Base-by-base conservation (phyloP, 208 protist species). In the Kentomonas sorsogonicus region DNA sequence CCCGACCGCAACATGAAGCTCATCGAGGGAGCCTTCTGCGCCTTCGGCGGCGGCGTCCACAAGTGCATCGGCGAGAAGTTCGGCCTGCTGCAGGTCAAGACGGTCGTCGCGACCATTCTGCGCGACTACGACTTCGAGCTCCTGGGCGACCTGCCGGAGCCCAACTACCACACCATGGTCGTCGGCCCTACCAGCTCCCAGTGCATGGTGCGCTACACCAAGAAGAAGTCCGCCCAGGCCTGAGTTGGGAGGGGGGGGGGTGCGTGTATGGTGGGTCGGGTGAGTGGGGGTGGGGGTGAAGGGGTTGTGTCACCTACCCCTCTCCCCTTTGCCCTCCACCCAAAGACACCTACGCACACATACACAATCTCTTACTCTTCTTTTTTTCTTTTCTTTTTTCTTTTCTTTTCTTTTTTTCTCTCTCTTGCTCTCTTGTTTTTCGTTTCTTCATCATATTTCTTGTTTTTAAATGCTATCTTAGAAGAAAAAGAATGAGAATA, bases 31-130 rank as follows among this genome's bases (percentile, higher is more conserved):
- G 69, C 83, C 61, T 92, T 81, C 69, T 65, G 91, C 52, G 86
- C 76, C 39, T 97, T 97, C 39, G 93, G 93, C 65, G 83, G 77
- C 45, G 85, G 86, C 26, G 77, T 87, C 53, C 87, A 96, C 74
- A 94, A 91, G 64, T 96, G 93, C 76, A 89, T 96, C 60, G 93
- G 93, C 15, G 89, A 96, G 69, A 91, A 91, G 74, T 97, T 97
- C 62, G 93, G 82, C 27, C 83, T 93, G 30, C 64, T 97, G 25
- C 93, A 97, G 74, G 86, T 97, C 36, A 95, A 96, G 77, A 96
- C 88, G 50, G 81, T 97, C 31, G 77, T 93, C 40, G 73, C 81
- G 23, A 89, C 86, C 18, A 69, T 93, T 10, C 71, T 96, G 53
- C 78, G 84, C 43, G 73, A 89, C 34, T 97, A 88, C 68, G 89